Evolutionary conservation across 2,329 filamentous ascomycete species (phyloP).

Genomic region (Penicillium sp.): DNA sequence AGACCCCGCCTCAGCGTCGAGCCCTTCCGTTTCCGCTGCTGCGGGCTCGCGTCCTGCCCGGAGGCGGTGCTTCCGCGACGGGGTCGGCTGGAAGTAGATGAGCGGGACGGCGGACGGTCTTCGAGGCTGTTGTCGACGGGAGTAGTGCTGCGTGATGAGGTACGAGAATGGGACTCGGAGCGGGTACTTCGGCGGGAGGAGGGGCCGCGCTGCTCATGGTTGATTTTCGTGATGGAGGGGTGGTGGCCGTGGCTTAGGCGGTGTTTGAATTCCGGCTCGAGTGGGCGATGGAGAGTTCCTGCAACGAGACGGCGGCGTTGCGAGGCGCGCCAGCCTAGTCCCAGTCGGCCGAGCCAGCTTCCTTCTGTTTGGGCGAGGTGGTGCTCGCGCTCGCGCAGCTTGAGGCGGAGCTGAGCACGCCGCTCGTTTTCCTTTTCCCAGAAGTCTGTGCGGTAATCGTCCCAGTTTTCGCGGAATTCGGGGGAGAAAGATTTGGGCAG

Average conservation of each 20-base stretch:
- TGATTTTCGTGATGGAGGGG: conserved; percentile 27
- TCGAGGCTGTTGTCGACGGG: conserved; percentile 34
- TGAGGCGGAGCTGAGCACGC: conserved; percentile 67
- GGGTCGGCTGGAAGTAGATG: conserved; percentile 31
- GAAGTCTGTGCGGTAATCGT: conserved; percentile 87
- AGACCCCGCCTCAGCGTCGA: conserved; percentile 30
- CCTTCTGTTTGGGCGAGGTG: conserved; percentile 66
- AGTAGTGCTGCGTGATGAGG: conserved; percentile 44
- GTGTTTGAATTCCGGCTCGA: conserved; percentile 29
- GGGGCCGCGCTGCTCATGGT: conserved; percentile 29
- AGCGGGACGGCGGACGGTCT: conserved; percentile 37
- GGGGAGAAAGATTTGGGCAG: conserved; percentile 93
- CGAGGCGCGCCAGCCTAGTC: conserved; percentile 48
- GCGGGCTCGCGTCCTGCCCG: conserved; percentile 27
- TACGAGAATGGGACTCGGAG: conserved; percentile 43
- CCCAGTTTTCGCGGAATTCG: conserved; percentile 95
- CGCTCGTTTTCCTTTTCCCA: conserved; percentile 97
- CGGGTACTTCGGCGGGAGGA: conserved; percentile 33
- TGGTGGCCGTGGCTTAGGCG: conserved; percentile 29
- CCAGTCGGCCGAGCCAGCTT: conserved; percentile 83
- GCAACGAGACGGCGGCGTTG: conserved; percentile 31
- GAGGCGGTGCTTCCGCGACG: conserved; percentile 37
- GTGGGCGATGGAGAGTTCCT: conserved; percentile 26
- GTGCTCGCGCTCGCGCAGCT: conserved; percentile 66
- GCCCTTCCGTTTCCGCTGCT: conserved; percentile 34